Evolutionary conservation across 805 yeast genomes (phyloP).

Genomic region (Starmerella lactis-condensi): DNA sequence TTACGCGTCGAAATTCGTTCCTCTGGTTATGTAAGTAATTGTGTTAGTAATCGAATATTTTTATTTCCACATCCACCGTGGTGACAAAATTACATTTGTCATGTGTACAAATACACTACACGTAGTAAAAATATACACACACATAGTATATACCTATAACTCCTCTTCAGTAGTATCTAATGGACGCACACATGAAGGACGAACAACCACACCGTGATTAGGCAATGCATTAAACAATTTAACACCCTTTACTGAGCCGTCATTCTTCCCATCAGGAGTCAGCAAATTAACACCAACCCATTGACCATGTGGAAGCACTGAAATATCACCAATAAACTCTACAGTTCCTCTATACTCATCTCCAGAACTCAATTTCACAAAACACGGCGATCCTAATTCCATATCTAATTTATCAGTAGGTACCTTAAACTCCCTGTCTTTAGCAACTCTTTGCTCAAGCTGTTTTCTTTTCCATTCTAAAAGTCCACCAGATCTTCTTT

Average conservation of each 20-base stretch:
- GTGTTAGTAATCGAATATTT: no score
- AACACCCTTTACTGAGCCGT: slow-evolving; percentile 51
- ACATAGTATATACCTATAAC: slow-evolving; percentile 7
- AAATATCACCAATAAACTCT: slow-evolving; percentile 48
- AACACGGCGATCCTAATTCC: slow-evolving; percentile 16
- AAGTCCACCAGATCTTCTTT: slow-evolving; percentile 40
- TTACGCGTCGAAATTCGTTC: no score
- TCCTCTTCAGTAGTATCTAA: slow-evolving; percentile 45
- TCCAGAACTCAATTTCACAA: slow-evolving; percentile 19
- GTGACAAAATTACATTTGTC: no score
- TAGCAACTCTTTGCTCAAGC: slow-evolving; percentile 47
- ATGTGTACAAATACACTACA: no score
- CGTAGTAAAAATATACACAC: no score
- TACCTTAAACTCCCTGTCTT: slow-evolving; percentile 26
- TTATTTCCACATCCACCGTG: no score
- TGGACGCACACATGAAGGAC: slow-evolving; percentile 46
- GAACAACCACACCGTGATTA: slow-evolving; percentile 61
- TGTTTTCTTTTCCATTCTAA: slow-evolving; percentile 57
- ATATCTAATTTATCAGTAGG: slow-evolving; percentile 3
- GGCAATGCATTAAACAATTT: slow-evolving; percentile 37
- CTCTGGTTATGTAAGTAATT: no score
- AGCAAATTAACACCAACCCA: slow-evolving; percentile 84
- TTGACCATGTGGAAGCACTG: slow-evolving; percentile 27
- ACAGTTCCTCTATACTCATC: slow-evolving; percentile 50
- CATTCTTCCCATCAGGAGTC: slow-evolving; percentile 72